Base-by-base conservation (phyloP, 306 rosid genomes). In the Quercus cerris region DNA sequence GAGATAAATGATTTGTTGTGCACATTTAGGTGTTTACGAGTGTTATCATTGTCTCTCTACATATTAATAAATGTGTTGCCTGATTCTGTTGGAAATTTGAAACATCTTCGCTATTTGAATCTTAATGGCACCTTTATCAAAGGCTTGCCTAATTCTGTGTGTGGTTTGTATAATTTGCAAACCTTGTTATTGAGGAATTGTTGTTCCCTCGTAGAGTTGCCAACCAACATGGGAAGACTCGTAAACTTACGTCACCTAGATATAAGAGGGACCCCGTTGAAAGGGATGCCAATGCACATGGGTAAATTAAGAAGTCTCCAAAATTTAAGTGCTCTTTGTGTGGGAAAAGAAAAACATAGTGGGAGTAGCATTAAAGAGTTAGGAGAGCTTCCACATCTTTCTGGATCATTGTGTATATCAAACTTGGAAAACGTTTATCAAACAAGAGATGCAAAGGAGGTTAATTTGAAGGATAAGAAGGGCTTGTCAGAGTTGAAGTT, bases 81-180 rank as follows among this genome's bases (percentile, higher is more conserved):
- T 1, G 13, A 83, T 2, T 56, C 80, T 8, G 6, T 86, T 6
- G 66, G 76, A 6, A 14, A 56, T 9, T 20, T 86, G 52, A 81
- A 76, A 10, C 78, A 78, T 72, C 54, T 79, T 4, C 71, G 83
- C 14, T 82, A 87, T 25, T 68, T 84, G 51, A 66, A 87, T 7
- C 3, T 84, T 7, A 80, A 83, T 46, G 0, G 2, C 0, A 82
- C 68, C 8, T 0, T 0, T 0, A 10, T 87, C 2, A 11, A 0
- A 63, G 6, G 1, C 7, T 5, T 87, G 1, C 88, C 85, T 0
- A 11, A 75, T 17, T 79, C 82, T 19, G 6, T 64, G 19, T 38
- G 86, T 68, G 1, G 10, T 1, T 80, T 87, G 15, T 49, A 62
- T 15, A 77, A 64, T 61, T 67, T 87, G 14, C 85, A 82, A 25